Evolutionary conservation across 192 early-diverging fungal species (phyloP).

Genomic region (Chytriomyces sp.): DNA sequence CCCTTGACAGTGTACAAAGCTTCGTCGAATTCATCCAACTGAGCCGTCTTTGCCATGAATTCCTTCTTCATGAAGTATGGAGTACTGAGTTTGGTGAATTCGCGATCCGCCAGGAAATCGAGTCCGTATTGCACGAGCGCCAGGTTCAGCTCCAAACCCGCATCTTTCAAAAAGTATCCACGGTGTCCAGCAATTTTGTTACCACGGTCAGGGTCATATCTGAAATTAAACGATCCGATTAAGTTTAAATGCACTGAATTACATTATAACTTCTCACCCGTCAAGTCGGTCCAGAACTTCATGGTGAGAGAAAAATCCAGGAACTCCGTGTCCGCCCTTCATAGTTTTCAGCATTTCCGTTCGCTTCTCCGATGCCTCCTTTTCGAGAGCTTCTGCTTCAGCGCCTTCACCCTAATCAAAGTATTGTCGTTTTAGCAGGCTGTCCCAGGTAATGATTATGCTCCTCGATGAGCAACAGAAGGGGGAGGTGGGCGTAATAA

Average conservation of each 20-base stretch:
- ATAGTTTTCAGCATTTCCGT: constrained; percentile 1
- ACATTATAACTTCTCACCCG: constrained; percentile 82
- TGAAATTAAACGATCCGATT: neutral
- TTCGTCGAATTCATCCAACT: constrained; percentile 97
- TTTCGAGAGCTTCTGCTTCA: constrained; percentile 25
- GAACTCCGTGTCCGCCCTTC: constrained; percentile 59
- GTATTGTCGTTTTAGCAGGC: neutral
- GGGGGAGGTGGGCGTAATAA: neutral
- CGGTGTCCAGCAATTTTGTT: constrained; percentile 97
- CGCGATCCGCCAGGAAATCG: constrained; percentile 79
- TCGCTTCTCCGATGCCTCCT: neutral
- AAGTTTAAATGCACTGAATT: neutral
- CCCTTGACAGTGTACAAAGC: constrained; percentile 88
- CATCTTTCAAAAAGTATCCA: constrained; percentile 96
- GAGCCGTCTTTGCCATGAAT: constrained; percentile 98
- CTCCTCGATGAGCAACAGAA: neutral
- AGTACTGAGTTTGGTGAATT: constrained; percentile 93
- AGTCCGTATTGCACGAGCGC: constrained; percentile 97
- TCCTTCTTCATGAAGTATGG: constrained; percentile 98
- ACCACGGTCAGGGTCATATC: constrained; percentile 46
- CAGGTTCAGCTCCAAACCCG: constrained; percentile 95
- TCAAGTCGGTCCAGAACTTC: constrained; percentile 91
- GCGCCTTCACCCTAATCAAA: constrained; percentile 10
- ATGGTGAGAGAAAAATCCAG: constrained; percentile 74
- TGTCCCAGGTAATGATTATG: neutral